A percentile compares a stretch with the other conserved stretches of the same genome.
phyloP scores from a whole-genome alignment of 176 grass and related monocot species.

The Carex scoparia region DNA sequence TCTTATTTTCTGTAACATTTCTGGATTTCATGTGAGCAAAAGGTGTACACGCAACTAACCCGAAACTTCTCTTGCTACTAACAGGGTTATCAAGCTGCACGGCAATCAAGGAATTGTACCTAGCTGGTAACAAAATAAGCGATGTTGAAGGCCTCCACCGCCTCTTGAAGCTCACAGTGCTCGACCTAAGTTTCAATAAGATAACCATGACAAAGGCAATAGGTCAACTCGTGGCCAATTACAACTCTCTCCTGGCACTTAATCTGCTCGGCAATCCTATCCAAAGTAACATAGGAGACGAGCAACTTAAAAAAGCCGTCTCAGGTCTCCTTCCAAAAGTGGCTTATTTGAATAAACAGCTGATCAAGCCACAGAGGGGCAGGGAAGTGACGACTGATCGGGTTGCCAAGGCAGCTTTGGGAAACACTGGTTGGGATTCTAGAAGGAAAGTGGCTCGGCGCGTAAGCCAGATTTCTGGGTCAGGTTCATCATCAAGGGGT shows the following conservation, averaged over 20 bases:
- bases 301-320: constrained; percentile 57
- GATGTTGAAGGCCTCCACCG: constrained; percentile 86
- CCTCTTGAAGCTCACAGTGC: constrained; percentile 64
- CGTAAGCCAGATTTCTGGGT: constrained; percentile 24
- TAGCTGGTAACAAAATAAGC: constrained; percentile 91
- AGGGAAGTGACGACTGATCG: constrained; percentile 56
- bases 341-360: constrained; percentile 75
- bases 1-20: not conserved
- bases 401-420: constrained; percentile 75
- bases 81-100: constrained; percentile 70
- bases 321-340: constrained; percentile 60
- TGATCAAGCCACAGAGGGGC: constrained; percentile 55
- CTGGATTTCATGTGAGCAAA: not conserved
- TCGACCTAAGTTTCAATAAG: constrained; percentile 84
- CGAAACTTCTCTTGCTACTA: not conserved
- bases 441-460: constrained; percentile 37
- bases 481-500: constrained; percentile 5
- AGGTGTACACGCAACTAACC: not conserved
- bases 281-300: constrained; percentile 68
- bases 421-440: constrained; percentile 38
- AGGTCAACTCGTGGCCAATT: constrained; percentile 90
- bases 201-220: constrained; percentile 73
- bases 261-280: constrained; percentile 79
- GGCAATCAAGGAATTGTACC: constrained; percentile 79
- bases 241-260: constrained; percentile 64